These are phyloP conservation scores for Onygenales sp. DNA, from an alignment of 2,329 filamentous ascomycete genomes.

Conservation along the genomic window DNA sequence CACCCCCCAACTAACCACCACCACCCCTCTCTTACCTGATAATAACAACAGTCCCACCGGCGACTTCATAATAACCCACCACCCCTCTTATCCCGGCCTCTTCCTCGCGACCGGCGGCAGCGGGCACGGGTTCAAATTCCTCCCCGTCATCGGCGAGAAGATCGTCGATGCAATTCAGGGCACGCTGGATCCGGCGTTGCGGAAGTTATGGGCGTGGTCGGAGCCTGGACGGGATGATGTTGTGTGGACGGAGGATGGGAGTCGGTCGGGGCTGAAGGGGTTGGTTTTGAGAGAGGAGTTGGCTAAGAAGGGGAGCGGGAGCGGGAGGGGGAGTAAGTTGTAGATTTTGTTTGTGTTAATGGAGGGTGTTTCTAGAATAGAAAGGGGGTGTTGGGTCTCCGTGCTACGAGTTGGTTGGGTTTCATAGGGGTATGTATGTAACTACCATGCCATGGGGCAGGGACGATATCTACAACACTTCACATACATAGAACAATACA, in stretches of 20 bases:
- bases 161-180: slow-evolving; percentile 39
- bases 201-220: slow-evolving; percentile 35
- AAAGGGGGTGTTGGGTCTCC: background rate
- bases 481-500: too few species aligned
- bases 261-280: slow-evolving; percentile 26
- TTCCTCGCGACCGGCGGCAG: slow-evolving; percentile 45
- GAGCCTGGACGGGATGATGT: slow-evolving; percentile 14
- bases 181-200: slow-evolving; percentile 31
- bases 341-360: background rate
- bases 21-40: background rate
- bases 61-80: slow-evolving; percentile 62
- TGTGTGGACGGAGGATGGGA: slow-evolving; percentile 28
- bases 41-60: slow-evolving; percentile 41
- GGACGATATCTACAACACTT: too few species aligned
- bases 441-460: too few species aligned
- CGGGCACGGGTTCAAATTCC: slow-evolving; percentile 47
- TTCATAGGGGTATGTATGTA: too few species aligned
- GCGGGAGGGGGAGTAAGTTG: slow-evolving; percentile 9
- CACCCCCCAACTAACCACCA: background rate
- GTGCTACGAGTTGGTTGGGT: too few species aligned
- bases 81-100: slow-evolving; percentile 47
- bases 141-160: slow-evolving; percentile 45
- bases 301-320: slow-evolving; percentile 24
- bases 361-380: background rate
- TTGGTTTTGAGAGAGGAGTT: slow-evolving; percentile 30